Evolutionary conservation across 2,329 filamentous ascomycete species (phyloP), one percentile per base, ranked within the genome.

Genomic region (Didymella glomerata): DNA sequence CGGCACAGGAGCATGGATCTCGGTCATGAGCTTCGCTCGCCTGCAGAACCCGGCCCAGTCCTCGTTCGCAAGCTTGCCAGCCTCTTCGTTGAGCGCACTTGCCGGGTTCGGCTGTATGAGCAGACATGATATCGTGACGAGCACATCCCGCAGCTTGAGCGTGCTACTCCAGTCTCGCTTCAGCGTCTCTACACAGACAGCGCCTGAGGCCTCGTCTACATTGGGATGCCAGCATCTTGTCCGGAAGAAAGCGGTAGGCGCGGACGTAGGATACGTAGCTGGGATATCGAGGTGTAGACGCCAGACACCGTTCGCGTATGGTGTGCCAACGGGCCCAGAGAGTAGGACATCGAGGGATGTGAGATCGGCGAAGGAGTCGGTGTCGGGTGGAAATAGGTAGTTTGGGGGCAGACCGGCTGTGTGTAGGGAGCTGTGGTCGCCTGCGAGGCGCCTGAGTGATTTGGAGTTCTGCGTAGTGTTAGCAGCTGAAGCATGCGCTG

Each of bases 151-250:
- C 48, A 89, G 69, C 25, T 84, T 88, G 62, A 88, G 73, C 27
- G 78, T 83, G 14, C 80, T 76, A 57, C 84, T 82, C 86, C 86
- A 89, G 66, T 88, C 86, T 46, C 85, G 79, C 76, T 88, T 89
- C 44, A 89, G 69, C 2, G 86, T 88, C 75, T 88, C 86, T 3
- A 89, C 84, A 61, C 86, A 89, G 3, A 89, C 85, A 0, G 83
- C 83, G 5, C 86, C 86, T 0, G 83, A 85, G n/a, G 79, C 77
- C 51, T 87, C 84, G 62, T 88, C 86, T 48, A 89, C 84, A 66
- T 89, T 89, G 0, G 86, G 86, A 65, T 89, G 86, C 81, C 85
- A 89, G 63, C 88, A 84, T 6, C 82, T 80, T 2, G 86, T 88
- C 53, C 81, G 81, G 69, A 89, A 88, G 30, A 81, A 80, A 2